Percentiles rank a stretch among this genome's conserved stretches.
phyloP scores from a whole-genome alignment of 805 yeast species.

The Monosporozyma servazzii region DNA sequence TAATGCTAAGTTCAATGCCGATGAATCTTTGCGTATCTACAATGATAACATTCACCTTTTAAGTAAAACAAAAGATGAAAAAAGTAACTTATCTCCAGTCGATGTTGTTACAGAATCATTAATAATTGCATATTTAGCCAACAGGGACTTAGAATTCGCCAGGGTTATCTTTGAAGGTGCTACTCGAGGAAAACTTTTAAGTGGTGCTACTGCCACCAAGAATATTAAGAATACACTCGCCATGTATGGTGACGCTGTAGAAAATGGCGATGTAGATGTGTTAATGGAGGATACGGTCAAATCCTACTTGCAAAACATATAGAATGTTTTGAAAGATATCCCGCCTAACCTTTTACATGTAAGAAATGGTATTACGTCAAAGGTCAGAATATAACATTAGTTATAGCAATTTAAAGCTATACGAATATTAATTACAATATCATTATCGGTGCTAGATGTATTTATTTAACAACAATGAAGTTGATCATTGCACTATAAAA shows the following conservation, averaged over 20 bases:
- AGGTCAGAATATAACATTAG: no score
- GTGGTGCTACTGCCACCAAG: constrained; percentile 34
- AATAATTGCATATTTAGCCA: constrained; percentile 35
- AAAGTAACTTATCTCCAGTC: constrained; percentile 30
- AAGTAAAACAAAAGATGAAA: constrained; percentile 26
- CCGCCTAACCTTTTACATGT: neutral
- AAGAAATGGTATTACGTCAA: no score
- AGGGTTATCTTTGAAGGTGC: constrained; percentile 42
- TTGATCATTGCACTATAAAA: no score
- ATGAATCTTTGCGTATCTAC: constrained; percentile 35
- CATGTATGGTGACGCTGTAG: constrained; percentile 43
- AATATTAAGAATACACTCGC: constrained; percentile 37
- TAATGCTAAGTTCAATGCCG: constrained; percentile 32
- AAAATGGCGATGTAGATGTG: constrained; percentile 31
- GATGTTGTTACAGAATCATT: constrained; percentile 41
- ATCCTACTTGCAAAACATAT: constrained; percentile 1
- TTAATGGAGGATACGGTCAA: constrained; percentile 4
- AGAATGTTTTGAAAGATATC: neutral
- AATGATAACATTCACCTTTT: constrained; percentile 37
- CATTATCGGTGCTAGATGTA: no score
- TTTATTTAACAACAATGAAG: no score
- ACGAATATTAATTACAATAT: no score
- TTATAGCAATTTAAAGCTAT: no score
- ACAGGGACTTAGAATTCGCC: constrained; percentile 47
- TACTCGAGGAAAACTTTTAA: constrained; percentile 29